Evolutionary conservation across 208 protist species (phyloP).

Genomic region (Phytomonas sp.): DNA sequence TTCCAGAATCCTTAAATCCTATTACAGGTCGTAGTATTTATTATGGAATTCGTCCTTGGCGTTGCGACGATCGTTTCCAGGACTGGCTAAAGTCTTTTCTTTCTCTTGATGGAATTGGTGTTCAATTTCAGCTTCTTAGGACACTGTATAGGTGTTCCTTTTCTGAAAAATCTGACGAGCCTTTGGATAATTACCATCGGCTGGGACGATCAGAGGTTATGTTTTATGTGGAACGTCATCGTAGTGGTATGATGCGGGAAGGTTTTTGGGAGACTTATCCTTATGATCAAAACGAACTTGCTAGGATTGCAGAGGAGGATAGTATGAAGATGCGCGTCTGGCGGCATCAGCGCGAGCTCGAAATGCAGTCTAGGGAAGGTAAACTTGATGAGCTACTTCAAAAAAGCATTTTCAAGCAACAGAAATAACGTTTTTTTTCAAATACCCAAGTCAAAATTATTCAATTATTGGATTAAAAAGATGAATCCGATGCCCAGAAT

Average conservation of each 20-base stretch:
- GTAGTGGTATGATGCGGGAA: slow-evolving; percentile 68
- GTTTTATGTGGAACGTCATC: slow-evolving; percentile 72
- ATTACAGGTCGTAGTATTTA: slow-evolving; percentile 75
- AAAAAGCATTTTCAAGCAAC: slow-evolving; percentile 33
- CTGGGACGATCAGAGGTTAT: slow-evolving; percentile 57
- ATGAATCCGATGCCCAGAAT: slow-evolving; percentile 60
- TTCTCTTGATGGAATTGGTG: slow-evolving; percentile 28
- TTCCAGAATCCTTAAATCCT: slow-evolving; percentile 55
- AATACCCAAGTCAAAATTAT: slow-evolving; percentile 4
- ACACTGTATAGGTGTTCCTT: slow-evolving; percentile 36
- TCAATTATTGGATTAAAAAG: slow-evolving; percentile 35
- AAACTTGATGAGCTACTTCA: slow-evolving; percentile 72
- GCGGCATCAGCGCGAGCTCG: slow-evolving; percentile 65
- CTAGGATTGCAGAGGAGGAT: slow-evolving; percentile 59
- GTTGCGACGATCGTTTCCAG: slow-evolving; percentile 79
- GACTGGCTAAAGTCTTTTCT: slow-evolving; percentile 65
- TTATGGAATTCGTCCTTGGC: slow-evolving; percentile 74
- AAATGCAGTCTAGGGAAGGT: slow-evolving; percentile 57
- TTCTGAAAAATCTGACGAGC: slow-evolving; percentile 48
- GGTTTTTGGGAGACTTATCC: slow-evolving; percentile 64
- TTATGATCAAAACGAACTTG: slow-evolving; percentile 67
- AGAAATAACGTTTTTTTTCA: not conserved
- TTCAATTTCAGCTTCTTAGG: slow-evolving; percentile 29
- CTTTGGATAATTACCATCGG: slow-evolving; percentile 50
- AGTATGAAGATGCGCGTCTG: slow-evolving; percentile 80